Percentiles rank a stretch among this genome's conserved stretches.
Conservation (phyloP, 345 rosid species). For the Dipteronia sinensis region DNA sequence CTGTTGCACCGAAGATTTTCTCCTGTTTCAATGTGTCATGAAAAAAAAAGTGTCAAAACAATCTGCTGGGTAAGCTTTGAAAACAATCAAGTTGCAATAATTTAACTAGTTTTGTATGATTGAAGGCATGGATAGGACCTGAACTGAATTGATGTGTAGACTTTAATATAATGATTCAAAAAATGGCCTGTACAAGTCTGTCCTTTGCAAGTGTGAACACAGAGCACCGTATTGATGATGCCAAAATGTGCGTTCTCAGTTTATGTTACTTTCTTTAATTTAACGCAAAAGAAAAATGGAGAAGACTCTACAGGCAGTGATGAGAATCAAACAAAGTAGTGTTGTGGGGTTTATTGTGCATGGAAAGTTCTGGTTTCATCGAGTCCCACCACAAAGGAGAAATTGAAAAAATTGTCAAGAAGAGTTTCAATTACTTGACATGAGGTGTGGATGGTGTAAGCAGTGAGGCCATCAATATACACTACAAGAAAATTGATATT, state of each 20-base stretch:
- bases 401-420: not conserved
- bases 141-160: not conserved
- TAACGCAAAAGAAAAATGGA: not conserved
- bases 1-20: too few species aligned
- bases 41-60: not conserved
- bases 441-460: slow-evolving; percentile 16
- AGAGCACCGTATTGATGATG: not conserved
- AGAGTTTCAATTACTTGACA: not conserved
- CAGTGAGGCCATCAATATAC: slow-evolving; percentile 4
- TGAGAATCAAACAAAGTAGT: not conserved
- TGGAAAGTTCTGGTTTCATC: slow-evolving; percentile 1
- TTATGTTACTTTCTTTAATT: not conserved
- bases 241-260: not conserved
- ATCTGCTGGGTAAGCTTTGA: not conserved
- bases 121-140: not conserved
- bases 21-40: too few species aligned
- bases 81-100: slow-evolving; percentile 14
- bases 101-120: not conserved
- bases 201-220: not conserved
- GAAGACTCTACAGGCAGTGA: not conserved
- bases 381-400: slow-evolving; percentile 18
- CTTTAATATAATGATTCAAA: not conserved
- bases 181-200: not conserved
- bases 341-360: slow-evolving; percentile 5
- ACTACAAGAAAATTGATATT: too few species aligned